phyloP scores from a whole-genome alignment of 2,329 filamentous ascomycete genomes.

The Colletotrichum sp. region DNA sequence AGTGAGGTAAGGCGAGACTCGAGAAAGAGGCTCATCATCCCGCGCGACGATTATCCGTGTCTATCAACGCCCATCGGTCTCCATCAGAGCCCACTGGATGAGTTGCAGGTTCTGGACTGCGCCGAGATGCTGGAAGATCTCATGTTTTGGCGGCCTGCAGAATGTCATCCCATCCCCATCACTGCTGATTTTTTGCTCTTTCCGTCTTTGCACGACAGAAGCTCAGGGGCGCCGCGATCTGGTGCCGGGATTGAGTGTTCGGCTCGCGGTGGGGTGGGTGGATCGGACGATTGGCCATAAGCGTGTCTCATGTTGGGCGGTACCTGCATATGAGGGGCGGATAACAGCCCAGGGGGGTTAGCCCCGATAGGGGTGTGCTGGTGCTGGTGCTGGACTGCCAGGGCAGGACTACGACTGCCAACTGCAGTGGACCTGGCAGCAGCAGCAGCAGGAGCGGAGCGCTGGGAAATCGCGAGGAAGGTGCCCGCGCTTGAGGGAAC shows the following conservation, averaged over 20 bases:
- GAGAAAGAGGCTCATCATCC: neutral
- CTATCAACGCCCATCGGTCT: neutral
- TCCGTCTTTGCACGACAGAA: neutral
- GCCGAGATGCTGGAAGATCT: neutral
- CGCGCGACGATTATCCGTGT: neutral
- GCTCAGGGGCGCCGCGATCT: constrained; percentile 13
- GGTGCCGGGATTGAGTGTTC: neutral
- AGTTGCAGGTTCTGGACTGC: neutral
- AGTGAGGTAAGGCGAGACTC: neutral
- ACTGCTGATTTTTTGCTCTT: neutral
- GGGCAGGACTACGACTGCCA: neutral
- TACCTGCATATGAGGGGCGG: constrained; percentile 21
- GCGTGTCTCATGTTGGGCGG: constrained; percentile 20
- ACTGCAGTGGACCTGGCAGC: neutral
- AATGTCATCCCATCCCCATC: neutral
- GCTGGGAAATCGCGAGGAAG: neutral
- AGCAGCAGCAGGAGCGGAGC: neutral
- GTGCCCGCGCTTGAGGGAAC: neutral
- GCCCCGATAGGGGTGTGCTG: neutral
- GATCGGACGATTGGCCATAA: constrained; percentile 11
- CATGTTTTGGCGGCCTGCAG: neutral
- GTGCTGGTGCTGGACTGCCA: neutral
- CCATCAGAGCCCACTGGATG: neutral
- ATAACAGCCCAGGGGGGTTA: neutral
- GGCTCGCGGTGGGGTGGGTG: neutral